Conservation (phyloP, 495 filamentous ascomycete species). For the Daldinia grandis region DNA sequence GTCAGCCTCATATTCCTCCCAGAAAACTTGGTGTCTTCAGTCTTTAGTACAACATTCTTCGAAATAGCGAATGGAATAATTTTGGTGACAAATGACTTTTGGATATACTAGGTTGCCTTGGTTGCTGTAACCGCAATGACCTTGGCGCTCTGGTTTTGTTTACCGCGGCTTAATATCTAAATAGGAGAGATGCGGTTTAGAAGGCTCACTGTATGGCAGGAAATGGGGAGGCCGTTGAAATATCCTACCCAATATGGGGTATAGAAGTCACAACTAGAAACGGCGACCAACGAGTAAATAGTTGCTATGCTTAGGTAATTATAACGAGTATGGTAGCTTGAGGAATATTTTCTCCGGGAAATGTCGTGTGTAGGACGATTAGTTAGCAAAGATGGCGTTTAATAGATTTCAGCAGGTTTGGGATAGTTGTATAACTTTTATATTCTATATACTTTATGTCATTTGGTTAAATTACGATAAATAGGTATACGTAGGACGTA, state of each 20-base stretch:
- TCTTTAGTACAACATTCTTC: not conserved
- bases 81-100: not conserved
- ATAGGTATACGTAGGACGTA: no score
- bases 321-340: no score
- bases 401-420: no score
- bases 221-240: not conserved
- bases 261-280: not conserved
- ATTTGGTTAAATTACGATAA: no score
- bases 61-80: not conserved
- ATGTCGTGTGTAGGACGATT: no score
- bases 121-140: not conserved
- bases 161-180: not conserved
- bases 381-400: no score
- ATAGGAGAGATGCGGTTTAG: not conserved
- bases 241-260: not conserved
- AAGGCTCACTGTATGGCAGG: not conserved
- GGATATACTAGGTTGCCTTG: not conserved
- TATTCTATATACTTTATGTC: no score
- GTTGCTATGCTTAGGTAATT: no score
- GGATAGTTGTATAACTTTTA: no score
- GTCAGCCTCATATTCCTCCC: not conserved
- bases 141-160: not conserved
- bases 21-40: not conserved
- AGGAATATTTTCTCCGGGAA: no score
- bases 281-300: no score